phyloP scores from a whole-genome alignment of 768 basidiomycete genomes.

The Termitomyces sp. region DNA sequence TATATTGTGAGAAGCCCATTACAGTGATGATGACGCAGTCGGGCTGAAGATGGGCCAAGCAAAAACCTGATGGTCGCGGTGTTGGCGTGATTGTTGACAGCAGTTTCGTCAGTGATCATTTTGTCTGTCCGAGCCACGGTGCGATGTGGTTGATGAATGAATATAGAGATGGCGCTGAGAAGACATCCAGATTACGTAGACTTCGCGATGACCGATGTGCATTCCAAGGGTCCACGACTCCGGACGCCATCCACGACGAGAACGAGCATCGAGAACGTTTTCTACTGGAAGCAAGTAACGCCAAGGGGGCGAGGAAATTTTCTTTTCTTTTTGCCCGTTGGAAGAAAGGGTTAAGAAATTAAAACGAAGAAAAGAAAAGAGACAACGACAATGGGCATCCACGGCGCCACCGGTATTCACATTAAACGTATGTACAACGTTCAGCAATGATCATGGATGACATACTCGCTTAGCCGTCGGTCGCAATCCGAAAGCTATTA shows the following conservation, averaged over 20 bases:
- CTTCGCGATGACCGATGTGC: background rate
- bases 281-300: background rate
- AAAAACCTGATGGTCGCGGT: too few species aligned
- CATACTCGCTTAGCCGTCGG: background rate
- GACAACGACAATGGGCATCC: background rate
- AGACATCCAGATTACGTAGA: too few species aligned
- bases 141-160: background rate
- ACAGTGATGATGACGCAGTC: too few species aligned
- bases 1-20: background rate
- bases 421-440: background rate
- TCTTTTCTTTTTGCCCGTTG: background rate
- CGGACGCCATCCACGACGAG: too few species aligned
- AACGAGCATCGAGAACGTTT: background rate
- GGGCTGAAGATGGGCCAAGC: too few species aligned
- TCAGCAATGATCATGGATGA: background rate
- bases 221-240: too few species aligned
- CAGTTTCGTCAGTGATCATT: background rate
- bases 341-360: background rate
- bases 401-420: background rate
- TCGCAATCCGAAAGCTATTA: background rate
- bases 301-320: background rate
- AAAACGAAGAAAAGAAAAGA: background rate
- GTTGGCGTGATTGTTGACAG: too few species aligned
- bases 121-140: too few species aligned
- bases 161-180: background rate